Conservation (phyloP, 306 rosid genomes). For the Ochetophila trinervis region DNA sequence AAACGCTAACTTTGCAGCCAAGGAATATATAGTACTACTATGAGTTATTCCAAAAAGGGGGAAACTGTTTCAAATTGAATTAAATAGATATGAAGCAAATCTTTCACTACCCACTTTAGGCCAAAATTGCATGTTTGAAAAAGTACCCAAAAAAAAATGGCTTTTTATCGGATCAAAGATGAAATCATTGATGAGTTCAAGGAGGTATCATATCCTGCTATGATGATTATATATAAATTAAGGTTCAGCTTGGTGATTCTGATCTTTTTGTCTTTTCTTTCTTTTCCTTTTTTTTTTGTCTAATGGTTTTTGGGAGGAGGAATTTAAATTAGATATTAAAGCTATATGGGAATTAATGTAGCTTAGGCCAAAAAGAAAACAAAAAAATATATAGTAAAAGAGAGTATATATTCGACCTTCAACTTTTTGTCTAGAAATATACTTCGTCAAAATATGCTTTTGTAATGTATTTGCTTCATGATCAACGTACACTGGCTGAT, state of each 20-base stretch:
- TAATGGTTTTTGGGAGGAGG: background rate
- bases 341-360: background rate
- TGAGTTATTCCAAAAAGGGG: constrained; percentile 5
- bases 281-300: background rate
- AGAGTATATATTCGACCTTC: constrained; percentile 7
- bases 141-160: background rate
- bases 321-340: background rate
- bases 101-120: constrained; percentile 13
- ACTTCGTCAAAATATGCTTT: constrained; percentile 12
- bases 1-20: constrained; percentile 16
- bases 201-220: background rate
- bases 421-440: constrained; percentile 14
- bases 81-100: background rate
- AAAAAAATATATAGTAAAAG: background rate
- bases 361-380: background rate
- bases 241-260: background rate
- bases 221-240: background rate
- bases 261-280: background rate
- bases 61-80: background rate
- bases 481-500: background rate
- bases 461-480: constrained; percentile 2
- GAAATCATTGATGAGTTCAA: constrained; percentile 8
- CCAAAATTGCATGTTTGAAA: constrained; percentile 6
- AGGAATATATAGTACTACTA: background rate
- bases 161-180: constrained; percentile 9